phyloP scores from a whole-genome alignment of 176 grass and related monocot species.

The Aegilops tauschii region DNA sequence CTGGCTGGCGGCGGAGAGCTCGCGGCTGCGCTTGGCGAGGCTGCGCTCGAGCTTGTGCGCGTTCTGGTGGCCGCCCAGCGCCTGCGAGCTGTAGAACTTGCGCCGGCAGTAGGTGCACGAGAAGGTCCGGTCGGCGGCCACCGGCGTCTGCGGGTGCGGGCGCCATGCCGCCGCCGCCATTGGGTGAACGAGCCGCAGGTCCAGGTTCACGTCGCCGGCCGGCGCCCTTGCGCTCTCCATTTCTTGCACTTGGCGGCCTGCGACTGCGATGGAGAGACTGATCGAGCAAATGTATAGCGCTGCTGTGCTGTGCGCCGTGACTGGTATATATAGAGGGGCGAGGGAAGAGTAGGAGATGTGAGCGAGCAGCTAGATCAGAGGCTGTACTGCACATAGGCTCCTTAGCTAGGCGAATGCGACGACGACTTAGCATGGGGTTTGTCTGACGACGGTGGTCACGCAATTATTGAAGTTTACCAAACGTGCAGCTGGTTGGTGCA shows the following conservation, averaged over 20 bases:
- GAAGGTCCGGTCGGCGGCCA: constrained; percentile 43
- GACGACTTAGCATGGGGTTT: not conserved
- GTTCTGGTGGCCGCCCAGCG: constrained; percentile 97
- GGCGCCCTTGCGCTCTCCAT: constrained; percentile 31
- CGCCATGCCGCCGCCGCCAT: not conserved
- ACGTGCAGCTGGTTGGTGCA: not conserved
- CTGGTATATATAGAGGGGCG: constrained; percentile 15
- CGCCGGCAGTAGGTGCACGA: constrained; percentile 93
- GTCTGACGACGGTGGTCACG: not conserved
- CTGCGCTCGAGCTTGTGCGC: constrained; percentile 89
- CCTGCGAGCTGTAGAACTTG: constrained; percentile 93
- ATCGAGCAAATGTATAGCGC: not conserved
- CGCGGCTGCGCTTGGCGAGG: constrained; percentile 64
- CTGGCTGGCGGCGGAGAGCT: constrained; percentile 20
- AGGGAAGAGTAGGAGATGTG: not conserved
- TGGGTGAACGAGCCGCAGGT: constrained; percentile 47
- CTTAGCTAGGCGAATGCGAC: not conserved
- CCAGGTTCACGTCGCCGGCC: constrained; percentile 48
- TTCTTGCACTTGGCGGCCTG: not conserved
- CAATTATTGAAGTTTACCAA: not conserved
- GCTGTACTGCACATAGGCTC: not conserved
- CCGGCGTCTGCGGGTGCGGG: not conserved
- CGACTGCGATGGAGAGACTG: not conserved
- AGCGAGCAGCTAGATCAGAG: not conserved
- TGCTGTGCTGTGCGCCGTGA: not conserved